Base-by-base conservation (phyloP, 768 basidiomycete species). In the Mycena rosella region DNA sequence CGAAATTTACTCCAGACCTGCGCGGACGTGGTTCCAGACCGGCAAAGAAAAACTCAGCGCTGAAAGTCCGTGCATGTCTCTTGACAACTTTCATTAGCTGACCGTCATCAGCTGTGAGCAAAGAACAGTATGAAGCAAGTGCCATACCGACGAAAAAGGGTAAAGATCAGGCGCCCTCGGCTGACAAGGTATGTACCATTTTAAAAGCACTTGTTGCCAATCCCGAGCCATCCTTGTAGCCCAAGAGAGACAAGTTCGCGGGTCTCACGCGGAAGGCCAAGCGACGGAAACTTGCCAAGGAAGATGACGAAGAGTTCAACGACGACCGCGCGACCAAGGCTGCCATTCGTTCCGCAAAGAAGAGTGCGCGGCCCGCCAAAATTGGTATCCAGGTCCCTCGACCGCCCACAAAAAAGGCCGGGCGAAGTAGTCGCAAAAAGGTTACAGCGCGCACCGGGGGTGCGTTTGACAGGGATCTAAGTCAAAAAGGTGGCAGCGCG, bases 1-100 rank as follows among this genome's bases (percentile, higher is more conserved):
- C 14, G 97, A 99, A 81, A 99, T 99, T 72, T 94, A 89, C 78
- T 91, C 94, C 24, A 85, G 96, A 64, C 98, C 98, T 7, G 95
- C 96, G 20, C 87, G 97, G 73, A 98, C 96, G n/a, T 99, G 98
- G 98, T 99, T 99, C 86, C 98, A 98, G 80, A 89, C 86, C 11
- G 84, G 85, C 63, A 93, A 91, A 77, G 95, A 98, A 73, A 98
- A 93, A 81, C 79, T 84, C 68, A 88, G 87, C 66, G 86, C 95
- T 6, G 88, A 91, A 88, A 91, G 96, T 97, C 68, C 45, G 77
- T 63, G 20, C 22, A 53, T 14, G 44, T 47, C 58, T 45, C 61
- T 30, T 29, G 27, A 27, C 38, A 14, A 42, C n/a, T 34, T 58
- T 26, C n/a, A 51, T 49, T 20, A 44, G 9, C 59, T 72, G 42